Evolutionary conservation across 2,329 filamentous ascomycete species (phyloP), one percentile per base, ranked within the genome.

Genomic region (Talaromyces piceae): DNA sequence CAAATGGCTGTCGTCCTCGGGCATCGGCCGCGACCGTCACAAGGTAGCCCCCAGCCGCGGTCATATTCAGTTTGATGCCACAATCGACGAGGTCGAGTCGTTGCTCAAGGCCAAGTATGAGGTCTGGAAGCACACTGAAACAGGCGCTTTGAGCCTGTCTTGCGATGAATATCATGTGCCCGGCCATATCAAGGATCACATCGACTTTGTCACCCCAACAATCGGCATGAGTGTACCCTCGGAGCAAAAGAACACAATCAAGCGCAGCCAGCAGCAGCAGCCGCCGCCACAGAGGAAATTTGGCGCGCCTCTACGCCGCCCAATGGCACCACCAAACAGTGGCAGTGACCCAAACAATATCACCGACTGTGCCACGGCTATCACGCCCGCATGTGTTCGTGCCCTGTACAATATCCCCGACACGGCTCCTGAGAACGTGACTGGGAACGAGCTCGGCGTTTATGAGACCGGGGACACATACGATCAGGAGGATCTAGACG

Each of bases 121-220:
- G 16, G 31, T 51, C 30, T 51, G 43, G 31, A 18, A 41, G 43
- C 30, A 51, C 39, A 26, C 20, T 22, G 43, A 51, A 2, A 41
- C 49, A 5, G 26, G 33, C 5, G 49, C 16, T 16, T n/a, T 46
- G 31, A 45, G 33, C n/a, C 26, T 51, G 2, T 39, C 41, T 7
- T 51, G 49, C 43, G 33, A 51, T 30, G 49, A 51, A 30, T 51
- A 51, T 22, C 30, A 51, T 22, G 25, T 51, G 9, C 43, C 44
- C 9, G 28, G 7, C 13, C 9, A 33, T 18, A 37, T 51, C 25
- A 5, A 39, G 43, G 9, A 41, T 13, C 49, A 51, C 13, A 47
- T 51, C 25, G 33, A 51, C 33, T 51, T 47, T 11, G 41, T 51
- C 31, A 47, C 49, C 9, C 49, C 49, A 3, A 45, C 49, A 6